Conservation (phyloP, 768 basidiomycete genomes). For the Suillus sp. region DNA sequence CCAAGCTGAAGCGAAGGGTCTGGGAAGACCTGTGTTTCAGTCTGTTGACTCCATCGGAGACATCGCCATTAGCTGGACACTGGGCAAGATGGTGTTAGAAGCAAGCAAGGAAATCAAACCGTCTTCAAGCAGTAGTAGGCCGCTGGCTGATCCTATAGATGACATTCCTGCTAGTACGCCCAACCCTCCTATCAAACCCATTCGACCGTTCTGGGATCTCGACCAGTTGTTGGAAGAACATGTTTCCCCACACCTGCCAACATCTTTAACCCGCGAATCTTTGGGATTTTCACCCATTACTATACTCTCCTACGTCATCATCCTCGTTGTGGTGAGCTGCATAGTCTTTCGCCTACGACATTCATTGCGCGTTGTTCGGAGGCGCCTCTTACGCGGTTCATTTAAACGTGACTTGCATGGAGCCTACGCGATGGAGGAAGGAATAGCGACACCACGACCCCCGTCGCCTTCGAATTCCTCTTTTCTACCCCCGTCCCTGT, state of each 20-base stretch:
- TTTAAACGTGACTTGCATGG: constrained; percentile 35
- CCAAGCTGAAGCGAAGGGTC: constrained; percentile 81
- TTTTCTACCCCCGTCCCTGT: constrained; percentile 25
- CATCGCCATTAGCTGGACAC: constrained; percentile 95
- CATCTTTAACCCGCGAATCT: constrained; percentile 59
- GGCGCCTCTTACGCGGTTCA: constrained; percentile 45
- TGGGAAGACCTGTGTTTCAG: constrained; percentile 86
- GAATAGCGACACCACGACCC: constrained; percentile 19
- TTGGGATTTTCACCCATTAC: constrained; percentile 74
- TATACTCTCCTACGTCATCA: constrained; percentile 55
- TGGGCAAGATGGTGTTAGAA: constrained; percentile 98
- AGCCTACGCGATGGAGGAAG: constrained; percentile 53
- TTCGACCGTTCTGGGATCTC: constrained; percentile 63
- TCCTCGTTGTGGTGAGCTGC: constrained; percentile 45
- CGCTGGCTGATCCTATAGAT: constrained; percentile 75
- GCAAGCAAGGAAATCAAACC: constrained; percentile 84
- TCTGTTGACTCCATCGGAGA: constrained; percentile 89
- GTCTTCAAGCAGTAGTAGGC: constrained; percentile 46
- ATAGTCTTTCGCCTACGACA: constrained; percentile 61
- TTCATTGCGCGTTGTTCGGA: constrained; percentile 46
- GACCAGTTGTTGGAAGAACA: constrained; percentile 60
- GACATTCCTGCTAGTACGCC: constrained; percentile 56
- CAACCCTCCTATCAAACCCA: constrained; percentile 55
- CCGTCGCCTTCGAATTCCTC: constrained; percentile 23
- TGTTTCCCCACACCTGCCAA: constrained; percentile 67